Evolutionary conservation across 768 basidiomycete genomes (phyloP).

Genomic region (Naganishia onofrii): DNA sequence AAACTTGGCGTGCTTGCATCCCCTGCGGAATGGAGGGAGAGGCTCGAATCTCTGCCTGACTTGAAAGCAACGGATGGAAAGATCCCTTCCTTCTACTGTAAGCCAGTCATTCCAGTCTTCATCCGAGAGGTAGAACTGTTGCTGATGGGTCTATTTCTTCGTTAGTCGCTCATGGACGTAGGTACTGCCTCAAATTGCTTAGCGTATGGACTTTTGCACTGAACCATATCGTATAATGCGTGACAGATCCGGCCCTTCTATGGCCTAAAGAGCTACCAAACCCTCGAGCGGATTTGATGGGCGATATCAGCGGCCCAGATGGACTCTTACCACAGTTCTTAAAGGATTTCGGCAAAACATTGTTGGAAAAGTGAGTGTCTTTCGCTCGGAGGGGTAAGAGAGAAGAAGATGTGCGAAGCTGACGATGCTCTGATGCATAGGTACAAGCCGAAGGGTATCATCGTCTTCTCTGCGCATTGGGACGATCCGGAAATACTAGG

Average conservation of each 20-base stretch:
- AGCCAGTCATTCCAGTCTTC: neutral
- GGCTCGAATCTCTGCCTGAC: constrained; percentile 5
- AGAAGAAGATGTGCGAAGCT: neutral
- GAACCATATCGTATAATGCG: neutral
- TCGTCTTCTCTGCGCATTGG: constrained; percentile 82
- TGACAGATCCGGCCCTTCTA: constrained; percentile 4
- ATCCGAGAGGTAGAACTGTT: no score
- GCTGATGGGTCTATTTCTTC: neutral
- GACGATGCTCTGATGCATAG: constrained; percentile 54
- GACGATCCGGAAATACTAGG: constrained; percentile 63
- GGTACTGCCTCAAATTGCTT: neutral
- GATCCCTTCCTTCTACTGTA: constrained; percentile 26
- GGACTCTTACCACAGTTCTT: constrained; percentile 14
- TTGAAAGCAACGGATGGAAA: constrained; percentile 1
- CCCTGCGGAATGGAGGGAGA: constrained; percentile 8
- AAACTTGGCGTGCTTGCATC: constrained; percentile 17
- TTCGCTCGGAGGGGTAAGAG: neutral
- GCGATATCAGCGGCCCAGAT: constrained; percentile 25
- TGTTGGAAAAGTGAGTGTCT: constrained; percentile 14
- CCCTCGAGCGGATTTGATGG: constrained; percentile 8
- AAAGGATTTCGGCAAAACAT: constrained; percentile 17
- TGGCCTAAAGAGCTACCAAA: constrained; percentile 2
- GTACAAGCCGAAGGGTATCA: constrained; percentile 73
- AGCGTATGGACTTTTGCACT: neutral
- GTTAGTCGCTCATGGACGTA: constrained; percentile 17